These are phyloP conservation scores for Andalucia godoyi DNA, from an alignment of 78 protist species.

Conservation along the genomic window DNA sequence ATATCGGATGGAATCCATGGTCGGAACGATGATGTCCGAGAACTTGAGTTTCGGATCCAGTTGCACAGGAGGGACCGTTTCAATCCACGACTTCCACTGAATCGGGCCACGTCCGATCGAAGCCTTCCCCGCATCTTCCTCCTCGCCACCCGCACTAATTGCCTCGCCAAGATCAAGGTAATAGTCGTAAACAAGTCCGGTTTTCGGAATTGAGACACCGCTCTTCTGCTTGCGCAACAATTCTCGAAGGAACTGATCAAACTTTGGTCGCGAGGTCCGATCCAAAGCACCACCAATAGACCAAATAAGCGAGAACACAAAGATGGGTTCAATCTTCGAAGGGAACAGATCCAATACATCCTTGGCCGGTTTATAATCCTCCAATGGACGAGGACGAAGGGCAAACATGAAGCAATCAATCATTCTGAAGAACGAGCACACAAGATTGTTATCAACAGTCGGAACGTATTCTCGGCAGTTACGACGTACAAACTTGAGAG, in stretches of 20 bases:
- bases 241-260: slow-evolving; percentile 4
- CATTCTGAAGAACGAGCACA: slow-evolving; percentile 11
- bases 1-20: slow-evolving; percentile 66
- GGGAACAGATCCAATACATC: background rate
- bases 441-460: slow-evolving; percentile 21
- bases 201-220: slow-evolving; percentile 4
- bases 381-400: background rate
- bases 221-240: background rate
- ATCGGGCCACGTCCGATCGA: too few species aligned
- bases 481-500: slow-evolving; percentile 20
- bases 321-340: background rate
- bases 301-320: slow-evolving; percentile 51
- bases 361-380: too few species aligned
- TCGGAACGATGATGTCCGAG: slow-evolving; percentile 66
- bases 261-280: slow-evolving; percentile 6
- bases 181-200: slow-evolving; percentile 14
- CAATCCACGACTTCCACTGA: slow-evolving; percentile 64
- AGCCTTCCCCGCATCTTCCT: background rate
- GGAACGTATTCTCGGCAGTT: slow-evolving; percentile 15
- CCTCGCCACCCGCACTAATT: background rate
- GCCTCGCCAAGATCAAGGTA: background rate
- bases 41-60: background rate
- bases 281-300: slow-evolving; percentile 40
- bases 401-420: slow-evolving; percentile 24
- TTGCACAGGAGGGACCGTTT: slow-evolving; percentile 16